Base-by-base conservation (phyloP, 192 early-diverging fungal genomes). In the Entomortierella beljakovae region DNA sequence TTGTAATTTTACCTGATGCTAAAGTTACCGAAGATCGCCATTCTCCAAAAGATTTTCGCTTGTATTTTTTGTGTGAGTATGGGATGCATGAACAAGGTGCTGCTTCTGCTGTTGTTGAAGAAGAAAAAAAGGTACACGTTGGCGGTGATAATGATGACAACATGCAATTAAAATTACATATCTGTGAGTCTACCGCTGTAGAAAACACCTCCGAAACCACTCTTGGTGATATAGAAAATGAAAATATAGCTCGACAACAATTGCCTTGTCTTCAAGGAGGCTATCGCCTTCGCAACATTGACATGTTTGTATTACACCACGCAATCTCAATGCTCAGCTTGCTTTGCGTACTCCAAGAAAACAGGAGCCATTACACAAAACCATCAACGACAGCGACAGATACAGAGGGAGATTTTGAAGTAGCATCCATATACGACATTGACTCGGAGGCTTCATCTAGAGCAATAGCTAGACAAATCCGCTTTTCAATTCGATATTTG, bases 51-150 rank as follows among this genome's bases (percentile, higher is more conserved):
- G 42, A 0, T 23, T 66, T 16, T 52, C 62, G 13, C 62, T 61
- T 35, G 8, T 68, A 65, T 34, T 76, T 76, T 15, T 42, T 76
- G 50, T 76, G 72, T 22, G 64, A 68, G 34, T 76, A 76, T 68
- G n/a, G n/a, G n/a, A n/a, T n/a, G n/a, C n/a, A n/a, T n/a, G n/a
- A n/a, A n/a, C n/a, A n/a, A n/a, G n/a, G n/a, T n/a, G n/a, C n/a
- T n/a, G n/a, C n/a, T n/a, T n/a, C n/a, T n/a, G n/a, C n/a, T n/a
- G n/a, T n/a, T n/a, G n/a, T n/a, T n/a, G n/a, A n/a, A n/a, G n/a
- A n/a, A n/a, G n/a, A n/a, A n/a, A n/a, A n/a, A n/a, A n/a, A n/a
- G n/a, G n/a, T n/a, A n/a, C n/a, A n/a, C n/a, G n/a, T n/a, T n/a
- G 62, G 46, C 43, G 43, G 7, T 20, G 11, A 20, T 13, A 49